Evolutionary conservation across 345 rosid species (phyloP).

Genomic region (Laguncularia racemosa): DNA sequence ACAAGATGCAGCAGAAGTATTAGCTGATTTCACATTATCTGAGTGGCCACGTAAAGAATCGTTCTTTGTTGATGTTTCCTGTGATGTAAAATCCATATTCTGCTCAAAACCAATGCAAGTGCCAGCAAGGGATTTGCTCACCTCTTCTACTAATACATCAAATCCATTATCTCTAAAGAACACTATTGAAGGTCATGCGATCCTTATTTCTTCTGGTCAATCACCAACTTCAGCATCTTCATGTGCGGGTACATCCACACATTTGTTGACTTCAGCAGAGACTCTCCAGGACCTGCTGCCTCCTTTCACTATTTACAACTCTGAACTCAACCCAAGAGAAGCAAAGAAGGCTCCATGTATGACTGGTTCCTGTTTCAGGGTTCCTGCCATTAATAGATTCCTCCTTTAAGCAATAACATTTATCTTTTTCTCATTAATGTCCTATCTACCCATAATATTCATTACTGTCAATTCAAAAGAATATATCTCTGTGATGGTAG

Average conservation of each 20-base stretch:
- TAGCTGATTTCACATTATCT: constrained; percentile 10
- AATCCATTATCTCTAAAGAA: constrained; percentile 10
- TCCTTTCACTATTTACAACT: constrained; percentile 23
- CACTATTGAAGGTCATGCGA: constrained; percentile 8
- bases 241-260: constrained; percentile 1
- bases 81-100: constrained; percentile 12
- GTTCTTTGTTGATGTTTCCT: constrained; percentile 9
- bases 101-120: constrained; percentile 11
- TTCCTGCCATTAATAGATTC: constrained; percentile 3
- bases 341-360: too few species aligned
- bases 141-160: constrained; percentile 19
- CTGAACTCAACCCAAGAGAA: too few species aligned
- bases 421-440: too few species aligned
- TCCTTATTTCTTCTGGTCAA: constrained; percentile 10
- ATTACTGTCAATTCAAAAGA: too few species aligned
- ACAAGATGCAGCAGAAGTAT: constrained; percentile 20
- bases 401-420: constrained; percentile 2
- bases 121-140: constrained; percentile 11
- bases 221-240: constrained; percentile 11
- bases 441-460: too few species aligned
- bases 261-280: constrained; percentile 8
- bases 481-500: too few species aligned
- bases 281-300: constrained; percentile 18
- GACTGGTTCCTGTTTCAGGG: too few species aligned
- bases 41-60: constrained; percentile 14